A percentile compares a stretch with the other conserved stretches of the same genome.
Evolutionary conservation across 805 yeast genomes (phyloP).

Genomic region (Ogataea siamensis): DNA sequence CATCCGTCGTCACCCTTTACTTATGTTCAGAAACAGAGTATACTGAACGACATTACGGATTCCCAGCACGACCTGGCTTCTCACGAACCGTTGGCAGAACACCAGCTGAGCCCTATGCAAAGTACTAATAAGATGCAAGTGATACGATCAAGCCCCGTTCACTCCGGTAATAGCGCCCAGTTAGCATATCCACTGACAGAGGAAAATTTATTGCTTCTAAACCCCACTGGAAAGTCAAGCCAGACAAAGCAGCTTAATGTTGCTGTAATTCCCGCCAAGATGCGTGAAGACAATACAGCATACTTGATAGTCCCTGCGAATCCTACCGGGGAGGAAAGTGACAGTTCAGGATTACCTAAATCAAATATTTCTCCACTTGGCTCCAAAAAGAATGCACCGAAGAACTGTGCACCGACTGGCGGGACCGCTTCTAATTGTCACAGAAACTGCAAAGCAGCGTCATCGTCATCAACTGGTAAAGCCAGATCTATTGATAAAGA

Average conservation of each 20-base stretch:
- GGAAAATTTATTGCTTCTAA: conserved; percentile 35
- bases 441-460: too few species aligned
- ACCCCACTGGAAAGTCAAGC: neutral
- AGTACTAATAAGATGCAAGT: neutral
- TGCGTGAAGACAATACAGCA: conserved; percentile 5
- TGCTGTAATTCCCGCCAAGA: conserved; percentile 8
- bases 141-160: conserved; percentile 1
- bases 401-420: too few species aligned
- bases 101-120: too few species aligned
- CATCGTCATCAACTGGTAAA: conserved; percentile 15
- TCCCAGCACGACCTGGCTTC: too few species aligned
- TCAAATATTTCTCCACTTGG: neutral
- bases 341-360: neutral
- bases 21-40: neutral
- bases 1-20: neutral
- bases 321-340: neutral
- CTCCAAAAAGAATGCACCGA: neutral
- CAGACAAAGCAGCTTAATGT: conserved; percentile 6
- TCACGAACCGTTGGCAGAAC: too few species aligned
- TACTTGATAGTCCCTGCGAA: conserved; percentile 6
- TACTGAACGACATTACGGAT: too few species aligned
- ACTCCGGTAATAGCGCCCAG: conserved; percentile 2
- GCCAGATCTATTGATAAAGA: conserved; percentile 41
- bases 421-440: too few species aligned
- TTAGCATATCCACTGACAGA: conserved; percentile 35